Percentiles rank a stretch among this genome's conserved stretches.
Conservation (phyloP, 805 yeast species). For the Ogataea pilisensis region DNA sequence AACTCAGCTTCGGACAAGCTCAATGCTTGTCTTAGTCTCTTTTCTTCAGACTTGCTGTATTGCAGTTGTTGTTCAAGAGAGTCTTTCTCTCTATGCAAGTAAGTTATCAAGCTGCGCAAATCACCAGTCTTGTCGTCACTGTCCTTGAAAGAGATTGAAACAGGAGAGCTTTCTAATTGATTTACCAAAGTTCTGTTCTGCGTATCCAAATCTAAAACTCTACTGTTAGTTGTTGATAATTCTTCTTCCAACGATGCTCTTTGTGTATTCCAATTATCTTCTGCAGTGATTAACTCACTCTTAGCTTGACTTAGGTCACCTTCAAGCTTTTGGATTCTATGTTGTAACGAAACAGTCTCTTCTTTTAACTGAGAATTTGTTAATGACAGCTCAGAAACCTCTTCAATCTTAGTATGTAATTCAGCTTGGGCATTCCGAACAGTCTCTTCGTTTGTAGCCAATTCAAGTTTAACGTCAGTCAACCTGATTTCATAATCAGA, state of each 20-base stretch:
- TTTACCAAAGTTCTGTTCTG: conserved; percentile 67
- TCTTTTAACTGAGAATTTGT: conserved; percentile 13
- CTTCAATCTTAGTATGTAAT: conserved; percentile 22
- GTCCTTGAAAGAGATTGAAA: conserved; percentile 11
- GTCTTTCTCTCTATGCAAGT: conserved; percentile 73
- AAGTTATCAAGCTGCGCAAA: conserved; percentile 51
- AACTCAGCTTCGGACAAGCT: conserved; percentile 46
- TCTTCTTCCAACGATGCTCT: conserved; percentile 41
- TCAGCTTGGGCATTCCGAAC: conserved; percentile 15
- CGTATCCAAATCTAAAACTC: conserved; percentile 53
- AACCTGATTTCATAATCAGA: conserved; percentile 30
- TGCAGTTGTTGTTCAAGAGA: conserved; percentile 57
- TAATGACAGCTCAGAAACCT: conserved; percentile 28
- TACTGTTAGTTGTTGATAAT: conserved; percentile 39
- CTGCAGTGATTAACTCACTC: conserved; percentile 32
- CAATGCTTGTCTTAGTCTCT: conserved; percentile 47
- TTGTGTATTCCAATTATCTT: conserved; percentile 44
- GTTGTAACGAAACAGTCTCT: conserved; percentile 18
- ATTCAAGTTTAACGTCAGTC: conserved; percentile 28
- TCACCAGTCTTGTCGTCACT: conserved; percentile 26
- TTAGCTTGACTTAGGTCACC: conserved; percentile 32
- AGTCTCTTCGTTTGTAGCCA: conserved; percentile 23
- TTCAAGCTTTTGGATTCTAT: conserved; percentile 35
- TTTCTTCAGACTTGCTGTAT: conserved; percentile 48
- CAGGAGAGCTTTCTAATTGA: conserved; percentile 47